phyloP scores from a whole-genome alignment of 495 filamentous ascomycete species.

The Hyaloscypha variabilis region DNA sequence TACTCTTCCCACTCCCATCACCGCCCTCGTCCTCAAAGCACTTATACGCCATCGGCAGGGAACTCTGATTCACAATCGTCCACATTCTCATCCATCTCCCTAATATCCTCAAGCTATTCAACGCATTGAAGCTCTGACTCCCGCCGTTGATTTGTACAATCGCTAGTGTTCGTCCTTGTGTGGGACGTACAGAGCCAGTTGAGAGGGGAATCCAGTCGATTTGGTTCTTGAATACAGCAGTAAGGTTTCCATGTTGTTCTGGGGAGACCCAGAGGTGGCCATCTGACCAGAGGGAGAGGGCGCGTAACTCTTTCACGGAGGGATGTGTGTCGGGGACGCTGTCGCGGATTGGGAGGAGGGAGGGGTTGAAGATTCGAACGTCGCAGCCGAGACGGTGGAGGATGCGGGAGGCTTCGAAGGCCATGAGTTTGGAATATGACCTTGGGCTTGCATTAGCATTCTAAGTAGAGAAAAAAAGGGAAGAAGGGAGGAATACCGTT shows the following conservation, averaged over 20 bases:
- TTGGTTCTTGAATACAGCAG: slow-evolving; percentile 74
- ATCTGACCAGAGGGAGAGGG: slow-evolving; percentile 67
- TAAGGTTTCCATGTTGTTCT: slow-evolving; percentile 73
- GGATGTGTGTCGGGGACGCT: slow-evolving; percentile 58
- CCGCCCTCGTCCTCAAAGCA: slow-evolving; percentile 57
- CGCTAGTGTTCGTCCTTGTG: slow-evolving; percentile 68
- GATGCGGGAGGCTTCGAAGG: slow-evolving; percentile 62
- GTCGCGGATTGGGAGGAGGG: slow-evolving; percentile 64
- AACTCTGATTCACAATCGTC: slow-evolving; percentile 69
- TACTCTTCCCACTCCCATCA: slow-evolving; percentile 45
- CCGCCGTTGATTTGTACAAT: slow-evolving; percentile 69
- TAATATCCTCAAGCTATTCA: slow-evolving; percentile 70
- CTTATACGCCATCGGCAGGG: slow-evolving; percentile 65
- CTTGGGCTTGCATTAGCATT: slow-evolving; percentile 29
- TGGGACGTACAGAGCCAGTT: slow-evolving; percentile 66
- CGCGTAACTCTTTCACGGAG: slow-evolving; percentile 68
- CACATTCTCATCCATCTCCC: slow-evolving; percentile 84
- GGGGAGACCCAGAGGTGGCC: slow-evolving; percentile 71
- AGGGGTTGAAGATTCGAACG: slow-evolving; percentile 66
- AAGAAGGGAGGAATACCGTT: slow-evolving; percentile 35
- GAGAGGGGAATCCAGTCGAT: slow-evolving; percentile 75
- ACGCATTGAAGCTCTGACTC: slow-evolving; percentile 72
- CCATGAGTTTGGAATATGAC: slow-evolving; percentile 64
- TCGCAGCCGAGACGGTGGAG: slow-evolving; percentile 71
- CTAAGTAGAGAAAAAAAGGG: neutral